Evolutionary conservation across 257 asterid genomes (phyloP).

Genomic region (Salvia miltiorrhiza): DNA sequence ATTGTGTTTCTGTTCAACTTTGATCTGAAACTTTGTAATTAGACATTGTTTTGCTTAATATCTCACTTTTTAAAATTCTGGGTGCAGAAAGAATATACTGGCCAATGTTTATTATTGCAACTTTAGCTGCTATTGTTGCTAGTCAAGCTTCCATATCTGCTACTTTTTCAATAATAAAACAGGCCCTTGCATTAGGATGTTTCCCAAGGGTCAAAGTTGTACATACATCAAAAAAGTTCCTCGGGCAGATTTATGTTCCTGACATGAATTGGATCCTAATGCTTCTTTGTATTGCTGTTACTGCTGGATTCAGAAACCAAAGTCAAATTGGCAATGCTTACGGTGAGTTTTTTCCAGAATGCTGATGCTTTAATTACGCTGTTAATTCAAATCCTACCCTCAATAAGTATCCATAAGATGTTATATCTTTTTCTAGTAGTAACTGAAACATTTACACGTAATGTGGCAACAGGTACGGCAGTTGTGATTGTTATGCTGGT

Average conservation of each 20-base stretch:
- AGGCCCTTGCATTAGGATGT: conserved; percentile 73
- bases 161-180: conserved; percentile 71
- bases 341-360: conserved; percentile 40
- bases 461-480: conserved; percentile 52
- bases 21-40: background rate
- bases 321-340: conserved; percentile 80
- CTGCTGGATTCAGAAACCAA: conserved; percentile 70
- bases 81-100: conserved; percentile 61
- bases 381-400: background rate
- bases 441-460: background rate
- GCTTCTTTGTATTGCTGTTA: conserved; percentile 76
- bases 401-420: background rate
- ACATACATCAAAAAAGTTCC: conserved; percentile 76
- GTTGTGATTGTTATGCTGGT: conserved; percentile 78
- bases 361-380: background rate
- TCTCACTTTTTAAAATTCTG: conserved; percentile 16
- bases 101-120: conserved; percentile 76
- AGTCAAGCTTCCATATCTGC: conserved; percentile 85
- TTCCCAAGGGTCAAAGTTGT: conserved; percentile 80
- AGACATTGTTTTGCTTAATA: background rate
- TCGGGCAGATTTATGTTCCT: conserved; percentile 71
- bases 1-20: background rate
- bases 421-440: background rate
- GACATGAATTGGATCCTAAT: conserved; percentile 78
- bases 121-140: conserved; percentile 79